Evolutionary conservation across 73 alveolate species (phyloP).

Genomic region (Durusdinium trenchii): DNA sequence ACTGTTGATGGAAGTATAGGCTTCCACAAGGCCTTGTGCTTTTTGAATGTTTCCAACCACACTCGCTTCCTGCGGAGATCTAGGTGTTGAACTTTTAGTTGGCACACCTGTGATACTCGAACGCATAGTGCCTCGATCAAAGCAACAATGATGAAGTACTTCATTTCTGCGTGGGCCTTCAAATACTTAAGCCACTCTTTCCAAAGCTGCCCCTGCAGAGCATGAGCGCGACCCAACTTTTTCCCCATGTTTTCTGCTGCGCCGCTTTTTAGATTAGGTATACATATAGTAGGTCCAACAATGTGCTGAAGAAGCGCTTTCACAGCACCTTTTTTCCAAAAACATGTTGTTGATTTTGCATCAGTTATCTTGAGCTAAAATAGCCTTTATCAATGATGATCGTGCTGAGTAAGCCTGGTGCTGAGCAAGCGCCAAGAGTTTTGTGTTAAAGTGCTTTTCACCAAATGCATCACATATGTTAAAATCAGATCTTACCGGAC

Average conservation of each 20-base stretch:
- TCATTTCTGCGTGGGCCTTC: not conserved
- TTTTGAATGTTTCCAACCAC: not conserved
- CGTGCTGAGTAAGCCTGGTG: slow-evolving; percentile 11
- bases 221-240: slow-evolving; percentile 18
- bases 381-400: not conserved
- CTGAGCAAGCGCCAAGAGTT: not conserved
- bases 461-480: not conserved
- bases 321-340: not conserved
- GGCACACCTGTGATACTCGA: not conserved
- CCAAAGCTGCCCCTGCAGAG: slow-evolving; percentile 32
- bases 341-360: too few relatives aligned
- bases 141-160: not conserved
- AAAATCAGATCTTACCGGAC: not conserved
- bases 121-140: slow-evolving; percentile 16
- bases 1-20: slow-evolving; percentile 2
- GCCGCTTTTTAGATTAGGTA: not conserved
- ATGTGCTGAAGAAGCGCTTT: not conserved
- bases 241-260: not conserved
- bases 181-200: not conserved
- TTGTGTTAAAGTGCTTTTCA: not conserved
- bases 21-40: not conserved
- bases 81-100: not conserved
- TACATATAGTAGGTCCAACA: not conserved
- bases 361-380: slow-evolving; percentile 4
- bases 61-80: not conserved